Percentiles rank a stretch among this genome's conserved stretches.
Evolutionary conservation across 2,329 filamentous ascomycete genomes (phyloP).

Genomic region (Aspergillus arachidicola): DNA sequence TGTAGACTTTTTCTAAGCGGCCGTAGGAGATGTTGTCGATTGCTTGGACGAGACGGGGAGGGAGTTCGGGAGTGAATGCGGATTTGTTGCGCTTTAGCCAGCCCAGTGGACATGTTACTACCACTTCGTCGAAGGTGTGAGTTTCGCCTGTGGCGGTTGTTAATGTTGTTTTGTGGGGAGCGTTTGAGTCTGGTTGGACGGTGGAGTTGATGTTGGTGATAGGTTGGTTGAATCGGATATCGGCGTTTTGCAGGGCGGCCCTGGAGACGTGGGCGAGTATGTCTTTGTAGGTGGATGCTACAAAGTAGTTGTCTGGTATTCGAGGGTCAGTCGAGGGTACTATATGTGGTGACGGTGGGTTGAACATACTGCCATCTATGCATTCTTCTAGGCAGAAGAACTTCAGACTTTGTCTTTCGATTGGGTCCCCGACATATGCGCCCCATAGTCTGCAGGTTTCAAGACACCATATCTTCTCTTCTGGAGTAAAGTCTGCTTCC

Average conservation of each 20-base stretch:
- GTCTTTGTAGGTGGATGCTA: conserved; percentile 62
- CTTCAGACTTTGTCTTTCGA: conserved; percentile 62
- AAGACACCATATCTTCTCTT: conserved; percentile 53
- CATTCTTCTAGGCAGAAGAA: conserved; percentile 69
- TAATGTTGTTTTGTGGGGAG: conserved; percentile 48
- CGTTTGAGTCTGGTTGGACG: conserved; percentile 17
- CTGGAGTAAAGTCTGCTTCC: conserved; percentile 38
- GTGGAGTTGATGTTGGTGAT: conserved; percentile 42
- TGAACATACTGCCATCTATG: conserved; percentile 59
- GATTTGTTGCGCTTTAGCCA: conserved; percentile 54
- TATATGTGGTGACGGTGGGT: neutral
- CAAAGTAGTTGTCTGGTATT: conserved; percentile 59
- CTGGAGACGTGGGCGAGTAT: conserved; percentile 58
- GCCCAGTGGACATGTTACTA: conserved; percentile 56
- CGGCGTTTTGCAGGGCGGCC: conserved; percentile 50
- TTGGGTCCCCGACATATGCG: conserved; percentile 63
- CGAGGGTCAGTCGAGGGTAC: neutral
- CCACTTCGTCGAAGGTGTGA: conserved; percentile 53
- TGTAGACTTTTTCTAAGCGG: conserved; percentile 53
- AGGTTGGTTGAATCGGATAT: conserved; percentile 52
- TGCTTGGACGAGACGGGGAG: conserved; percentile 44
- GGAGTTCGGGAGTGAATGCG: conserved; percentile 50
- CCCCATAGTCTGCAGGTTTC: conserved; percentile 65
- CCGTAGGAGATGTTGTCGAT: conserved; percentile 53
- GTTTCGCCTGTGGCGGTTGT: conserved; percentile 39